phyloP scores from a whole-genome alignment of 2,329 filamentous ascomycete genomes.

The Trichoderma sp. region DNA sequence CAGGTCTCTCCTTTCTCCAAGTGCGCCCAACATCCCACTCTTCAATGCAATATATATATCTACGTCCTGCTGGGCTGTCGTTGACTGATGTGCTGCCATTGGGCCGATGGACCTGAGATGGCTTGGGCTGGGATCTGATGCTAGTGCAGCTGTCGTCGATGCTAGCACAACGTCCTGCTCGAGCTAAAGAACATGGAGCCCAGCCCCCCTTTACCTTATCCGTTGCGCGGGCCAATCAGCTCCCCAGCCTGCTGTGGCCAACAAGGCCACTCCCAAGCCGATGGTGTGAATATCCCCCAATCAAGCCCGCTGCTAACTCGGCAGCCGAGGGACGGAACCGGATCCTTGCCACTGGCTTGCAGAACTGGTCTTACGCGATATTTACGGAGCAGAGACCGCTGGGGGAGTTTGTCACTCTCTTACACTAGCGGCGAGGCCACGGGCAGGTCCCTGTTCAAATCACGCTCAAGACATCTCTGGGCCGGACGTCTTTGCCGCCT shows the following conservation, averaged over 20 bases:
- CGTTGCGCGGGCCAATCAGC: slow-evolving; percentile 17
- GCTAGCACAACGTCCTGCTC: slow-evolving; percentile 1
- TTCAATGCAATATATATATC: neutral
- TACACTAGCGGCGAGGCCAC: slow-evolving; percentile 18
- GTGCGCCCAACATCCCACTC: neutral
- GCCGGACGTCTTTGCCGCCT: slow-evolving; percentile 17
- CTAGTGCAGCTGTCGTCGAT: neutral
- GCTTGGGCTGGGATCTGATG: slow-evolving; percentile 6
- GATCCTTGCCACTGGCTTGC: slow-evolving; percentile 14
- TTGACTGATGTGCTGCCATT: neutral
- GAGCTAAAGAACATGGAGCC: slow-evolving; percentile 14
- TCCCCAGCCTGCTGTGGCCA: slow-evolving; percentile 4
- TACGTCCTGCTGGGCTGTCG: neutral
- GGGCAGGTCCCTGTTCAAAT: slow-evolving; percentile 25
- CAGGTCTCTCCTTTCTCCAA: neutral
- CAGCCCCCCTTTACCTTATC: slow-evolving; percentile 21
- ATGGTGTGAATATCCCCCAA: slow-evolving; percentile 11
- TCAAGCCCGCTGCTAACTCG: slow-evolving; percentile 12
- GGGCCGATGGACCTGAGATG: neutral
- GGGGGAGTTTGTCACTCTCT: slow-evolving; percentile 14
- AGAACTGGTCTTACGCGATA: slow-evolving; percentile 12
- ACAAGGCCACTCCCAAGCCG: slow-evolving; percentile 2
- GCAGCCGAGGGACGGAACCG: slow-evolving; percentile 20
- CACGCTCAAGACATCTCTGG: slow-evolving; percentile 19
- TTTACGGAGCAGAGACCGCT: neutral